A percentile compares a stretch with the other conserved stretches of the same genome.
These are phyloP conservation scores for Fusarium coffeatum DNA, from an alignment of 2,329 filamentous ascomycete species.

Conservation along the genomic window DNA sequence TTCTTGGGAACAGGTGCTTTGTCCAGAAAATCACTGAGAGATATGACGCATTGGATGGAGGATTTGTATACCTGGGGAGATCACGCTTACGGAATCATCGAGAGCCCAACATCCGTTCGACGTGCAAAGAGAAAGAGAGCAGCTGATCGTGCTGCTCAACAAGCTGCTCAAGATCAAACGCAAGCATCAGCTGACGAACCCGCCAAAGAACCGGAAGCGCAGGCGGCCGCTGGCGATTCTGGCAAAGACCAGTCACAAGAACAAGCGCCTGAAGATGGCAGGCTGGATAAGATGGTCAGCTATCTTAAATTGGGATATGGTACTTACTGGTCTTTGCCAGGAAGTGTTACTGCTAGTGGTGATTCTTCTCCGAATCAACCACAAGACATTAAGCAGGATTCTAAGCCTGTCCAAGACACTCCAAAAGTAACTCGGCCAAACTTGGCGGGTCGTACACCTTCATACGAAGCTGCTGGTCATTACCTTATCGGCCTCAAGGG, in stretches of 20 bases:
- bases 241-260: conserved; percentile 33
- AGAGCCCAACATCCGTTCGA: conserved; percentile 78
- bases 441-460: conserved; percentile 32
- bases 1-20: conserved; percentile 85
- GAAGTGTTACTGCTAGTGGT: conserved; percentile 22
- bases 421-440: conserved; percentile 21
- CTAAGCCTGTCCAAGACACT: conserved; percentile 25
- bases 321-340: conserved; percentile 69
- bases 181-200: neutral
- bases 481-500: conserved; percentile 78
- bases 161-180: conserved; percentile 3
- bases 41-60: conserved; percentile 87
- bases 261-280: conserved; percentile 48
- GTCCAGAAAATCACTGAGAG: conserved; percentile 75
- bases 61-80: conserved; percentile 87
- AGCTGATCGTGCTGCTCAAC: conserved; percentile 26
- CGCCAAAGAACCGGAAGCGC: neutral
- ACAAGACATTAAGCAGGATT: conserved; percentile 18
- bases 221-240: neutral
- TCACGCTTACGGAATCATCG: conserved; percentile 84
- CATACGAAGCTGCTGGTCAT: conserved; percentile 54
- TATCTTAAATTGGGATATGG: conserved; percentile 76
- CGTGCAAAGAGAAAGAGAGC: conserved; percentile 57
- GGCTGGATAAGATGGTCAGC: conserved; percentile 67
- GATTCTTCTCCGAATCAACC: conserved; percentile 33